Evolutionary conservation across 306 rosid species (phyloP).

Genomic region (Hippophae gyantsensis): DNA sequence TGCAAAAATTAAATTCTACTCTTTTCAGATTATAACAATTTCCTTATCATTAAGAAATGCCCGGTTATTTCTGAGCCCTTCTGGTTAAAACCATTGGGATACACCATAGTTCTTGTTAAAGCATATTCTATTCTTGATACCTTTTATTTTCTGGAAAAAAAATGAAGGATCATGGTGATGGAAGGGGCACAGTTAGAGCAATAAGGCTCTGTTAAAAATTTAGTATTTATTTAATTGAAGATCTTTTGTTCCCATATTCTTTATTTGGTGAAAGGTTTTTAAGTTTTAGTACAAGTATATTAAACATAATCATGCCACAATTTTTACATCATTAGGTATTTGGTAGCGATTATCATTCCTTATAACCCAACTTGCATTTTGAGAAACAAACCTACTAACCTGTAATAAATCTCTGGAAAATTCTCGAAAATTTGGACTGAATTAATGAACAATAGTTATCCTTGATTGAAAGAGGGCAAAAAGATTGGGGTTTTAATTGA

Average conservation of each 20-base stretch:
- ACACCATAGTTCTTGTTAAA: background rate
- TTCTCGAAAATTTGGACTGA: no score
- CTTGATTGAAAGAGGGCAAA: no score
- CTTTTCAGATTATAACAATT: background rate
- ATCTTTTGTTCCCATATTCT: background rate
- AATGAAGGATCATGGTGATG: background rate
- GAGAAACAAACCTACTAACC: no score
- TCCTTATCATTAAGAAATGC: background rate
- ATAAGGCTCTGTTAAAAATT: no score
- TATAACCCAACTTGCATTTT: no score
- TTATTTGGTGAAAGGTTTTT: conserved; percentile 13
- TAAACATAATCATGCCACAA: background rate
- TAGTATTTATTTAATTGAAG: background rate
- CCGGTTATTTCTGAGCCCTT: background rate
- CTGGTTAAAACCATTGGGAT: background rate
- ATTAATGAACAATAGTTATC: no score
- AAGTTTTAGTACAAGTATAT: background rate
- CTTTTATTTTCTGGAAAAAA: background rate
- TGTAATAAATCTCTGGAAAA: no score
- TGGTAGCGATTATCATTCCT: no score
- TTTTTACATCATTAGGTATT: background rate
- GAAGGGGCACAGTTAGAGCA: no score
- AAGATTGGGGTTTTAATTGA: no score
- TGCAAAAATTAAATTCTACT: conserved; percentile 13
- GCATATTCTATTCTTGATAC: background rate